Conservation (phyloP, 352 stramenopile species). For the Phytophthora meadii region DNA sequence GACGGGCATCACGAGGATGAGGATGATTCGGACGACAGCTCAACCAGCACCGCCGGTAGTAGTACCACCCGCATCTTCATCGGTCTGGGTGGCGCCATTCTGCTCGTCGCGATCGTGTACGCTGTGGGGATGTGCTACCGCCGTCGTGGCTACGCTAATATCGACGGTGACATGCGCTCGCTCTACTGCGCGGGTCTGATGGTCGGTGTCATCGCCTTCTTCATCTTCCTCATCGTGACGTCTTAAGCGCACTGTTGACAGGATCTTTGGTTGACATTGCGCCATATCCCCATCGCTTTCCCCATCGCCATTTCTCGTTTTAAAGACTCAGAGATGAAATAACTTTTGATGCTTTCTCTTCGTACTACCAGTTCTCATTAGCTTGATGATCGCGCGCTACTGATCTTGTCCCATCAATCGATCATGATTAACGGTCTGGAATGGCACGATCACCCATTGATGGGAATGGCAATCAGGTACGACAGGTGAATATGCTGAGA, state of each 20-base stretch:
- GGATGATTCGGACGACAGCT: conserved; percentile 28
- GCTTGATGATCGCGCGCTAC: not conserved
- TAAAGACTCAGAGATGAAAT: conserved; percentile 6
- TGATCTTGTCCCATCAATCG: conserved; percentile 24
- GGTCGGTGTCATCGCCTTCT: conserved; percentile 68
- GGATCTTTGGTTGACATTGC: conserved; percentile 5
- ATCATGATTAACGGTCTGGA: conserved; percentile 1
- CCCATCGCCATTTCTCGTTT: conserved; percentile 12
- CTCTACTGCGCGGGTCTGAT: conserved; percentile 70
- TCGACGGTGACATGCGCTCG: conserved; percentile 67
- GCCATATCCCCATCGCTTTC: conserved; percentile 12
- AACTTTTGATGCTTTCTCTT: conserved; percentile 23
- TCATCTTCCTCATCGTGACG: conserved; percentile 70
- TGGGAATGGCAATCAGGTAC: not conserved
- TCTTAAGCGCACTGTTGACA: conserved; percentile 36
- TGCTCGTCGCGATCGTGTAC: conserved; percentile 51
- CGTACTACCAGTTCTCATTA: conserved; percentile 1
- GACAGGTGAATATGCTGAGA: too few relatives aligned
- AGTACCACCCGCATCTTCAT: conserved; percentile 47
- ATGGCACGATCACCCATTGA: not conserved
- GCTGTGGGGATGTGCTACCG: conserved; percentile 64
- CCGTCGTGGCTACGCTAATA: conserved; percentile 68
- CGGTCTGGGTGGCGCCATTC: conserved; percentile 43
- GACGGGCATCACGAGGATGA: conserved; percentile 18
- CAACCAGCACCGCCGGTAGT: not conserved